A percentile compares a stretch with the other conserved stretches of the same genome.
Conservation (phyloP, 139 green algal species). For the Nannochloris sp. region DNA sequence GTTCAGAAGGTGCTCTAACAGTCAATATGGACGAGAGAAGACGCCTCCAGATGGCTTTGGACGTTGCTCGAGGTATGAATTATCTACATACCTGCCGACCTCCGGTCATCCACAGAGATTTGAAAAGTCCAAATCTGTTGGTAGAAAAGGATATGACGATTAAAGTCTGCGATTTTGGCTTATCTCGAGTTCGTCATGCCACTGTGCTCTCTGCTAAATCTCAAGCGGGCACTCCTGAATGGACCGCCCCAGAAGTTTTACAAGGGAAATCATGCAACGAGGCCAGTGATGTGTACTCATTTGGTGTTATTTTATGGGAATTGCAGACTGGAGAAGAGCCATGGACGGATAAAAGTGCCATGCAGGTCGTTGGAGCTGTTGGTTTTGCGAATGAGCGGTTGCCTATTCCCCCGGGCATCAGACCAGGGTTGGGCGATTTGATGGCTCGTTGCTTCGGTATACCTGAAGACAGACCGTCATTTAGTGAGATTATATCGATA, state of each 20-base stretch:
- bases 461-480: conserved; percentile 47
- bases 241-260: conserved; percentile 83
- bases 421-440: conserved; percentile 41
- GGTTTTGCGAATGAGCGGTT: conserved; percentile 69
- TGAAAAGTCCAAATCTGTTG: conserved; percentile 65
- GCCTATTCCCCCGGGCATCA: conserved; percentile 53
- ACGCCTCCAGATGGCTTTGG: conserved; percentile 68
- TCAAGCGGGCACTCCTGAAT: conserved; percentile 82
- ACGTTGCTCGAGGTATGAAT: conserved; percentile 67
- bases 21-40: conserved; percentile 44
- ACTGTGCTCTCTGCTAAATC: conserved; percentile 55
- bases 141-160: conserved; percentile 83
- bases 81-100: conserved; percentile 71
- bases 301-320: conserved; percentile 90
- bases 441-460: conserved; percentile 61
- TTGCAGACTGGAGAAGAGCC: conserved; percentile 74
- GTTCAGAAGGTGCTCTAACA: conserved; percentile 4
- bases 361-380: conserved; percentile 87
- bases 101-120: conserved; percentile 70
- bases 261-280: conserved; percentile 52
- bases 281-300: conserved; percentile 80
- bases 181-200: conserved; percentile 56
- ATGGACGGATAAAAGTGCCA: conserved; percentile 73
- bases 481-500: conserved; percentile 33
- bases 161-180: conserved; percentile 89